Base-by-base conservation (phyloP, 2,329 filamentous ascomycete species). In the Raffaelea albimanens region DNA sequence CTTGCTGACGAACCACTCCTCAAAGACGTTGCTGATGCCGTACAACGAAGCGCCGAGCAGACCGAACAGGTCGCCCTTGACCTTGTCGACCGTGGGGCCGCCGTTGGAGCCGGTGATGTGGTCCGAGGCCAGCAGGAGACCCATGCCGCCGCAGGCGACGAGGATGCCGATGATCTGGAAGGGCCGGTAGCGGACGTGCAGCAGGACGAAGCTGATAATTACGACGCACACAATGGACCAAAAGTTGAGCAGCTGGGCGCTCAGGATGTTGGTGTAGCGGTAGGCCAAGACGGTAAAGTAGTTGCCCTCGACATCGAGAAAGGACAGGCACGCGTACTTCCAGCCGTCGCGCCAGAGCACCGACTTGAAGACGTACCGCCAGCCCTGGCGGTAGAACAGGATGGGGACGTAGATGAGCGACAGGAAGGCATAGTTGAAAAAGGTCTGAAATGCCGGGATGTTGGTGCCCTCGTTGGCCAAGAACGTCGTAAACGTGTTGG, bases 231-330 rank as follows among this genome's bases (percentile, higher is more conserved):
- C 87, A 56, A 98, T 97, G 57, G 90, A 87, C 91, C 91, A 97
- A 70, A 97, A 97, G 74, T 96, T 96, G 69, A 98, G 88, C 45
- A 98, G 77, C 72, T 97, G 90, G 16, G 89, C 89, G 19, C 85
- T 93, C 43, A 97, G 76, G 57, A 96, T 84, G 59, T 90, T 96
- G 47, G 91, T 95, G 72, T 94, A 82, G 50, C 85, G 78, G 70
- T 97, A 98, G 5, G 91, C 93, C 44, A 96, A 76, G 44, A 98
- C 91, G 59, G 90, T 90, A 63, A 97, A 97, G 72, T 96, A 98
- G 69, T 98, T 98, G 52, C 93, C 93, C 67, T 96, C 79, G 44
- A 97, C 91, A 61, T 98, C 93, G 57, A 93, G 77, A 66, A 97
- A 96, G 45, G 86, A 82, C 52, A 98, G 79, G 64, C 96, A 87